phyloP scores from a whole-genome alignment of 2,329 filamentous ascomycete species.

The Lecanosticta acicola region DNA sequence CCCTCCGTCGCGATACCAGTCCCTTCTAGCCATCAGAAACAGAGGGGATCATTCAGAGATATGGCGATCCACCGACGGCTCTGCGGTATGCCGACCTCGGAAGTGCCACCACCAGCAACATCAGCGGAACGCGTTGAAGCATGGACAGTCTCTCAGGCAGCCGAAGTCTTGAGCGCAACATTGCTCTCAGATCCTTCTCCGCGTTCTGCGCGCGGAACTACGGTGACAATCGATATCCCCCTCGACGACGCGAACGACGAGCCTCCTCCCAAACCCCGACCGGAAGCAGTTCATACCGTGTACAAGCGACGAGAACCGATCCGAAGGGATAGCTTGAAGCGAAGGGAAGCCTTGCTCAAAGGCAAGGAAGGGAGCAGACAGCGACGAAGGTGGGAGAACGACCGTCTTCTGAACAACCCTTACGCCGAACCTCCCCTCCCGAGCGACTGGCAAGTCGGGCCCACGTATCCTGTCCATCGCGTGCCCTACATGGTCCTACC shows the following conservation, averaged over 20 bases:
- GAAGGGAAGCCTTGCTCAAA: constrained; percentile 72
- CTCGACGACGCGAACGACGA: constrained; percentile 54
- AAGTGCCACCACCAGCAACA: constrained; percentile 13
- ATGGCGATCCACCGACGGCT: constrained; percentile 22
- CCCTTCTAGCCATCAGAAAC: too few species aligned
- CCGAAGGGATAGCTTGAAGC: constrained; percentile 56
- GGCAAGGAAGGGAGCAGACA: constrained; percentile 87
- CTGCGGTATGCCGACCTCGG: not conserved
- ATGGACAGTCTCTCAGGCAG: constrained; percentile 44
- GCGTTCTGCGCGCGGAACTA: constrained; percentile 45
- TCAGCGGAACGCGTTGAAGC: constrained; percentile 37
- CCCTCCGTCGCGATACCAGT: too few species aligned
- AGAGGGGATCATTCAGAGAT: too few species aligned
- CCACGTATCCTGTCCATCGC: constrained; percentile 69
- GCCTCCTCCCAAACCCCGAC: constrained; percentile 13
- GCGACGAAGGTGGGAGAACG: constrained; percentile 91
- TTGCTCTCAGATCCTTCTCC: constrained; percentile 33
- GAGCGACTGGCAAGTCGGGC: constrained; percentile 74
- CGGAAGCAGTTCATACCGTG: constrained; percentile 30
- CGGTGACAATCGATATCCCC: constrained; percentile 65
- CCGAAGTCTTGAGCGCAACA: constrained; percentile 39
- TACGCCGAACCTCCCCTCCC: constrained; percentile 77
- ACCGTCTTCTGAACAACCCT: constrained; percentile 80
- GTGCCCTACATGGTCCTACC: constrained; percentile 87
- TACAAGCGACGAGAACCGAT: constrained; percentile 51